phyloP scores from a whole-genome alignment of 129 eudicot genomes.

The Sambucus nigra region DNA sequence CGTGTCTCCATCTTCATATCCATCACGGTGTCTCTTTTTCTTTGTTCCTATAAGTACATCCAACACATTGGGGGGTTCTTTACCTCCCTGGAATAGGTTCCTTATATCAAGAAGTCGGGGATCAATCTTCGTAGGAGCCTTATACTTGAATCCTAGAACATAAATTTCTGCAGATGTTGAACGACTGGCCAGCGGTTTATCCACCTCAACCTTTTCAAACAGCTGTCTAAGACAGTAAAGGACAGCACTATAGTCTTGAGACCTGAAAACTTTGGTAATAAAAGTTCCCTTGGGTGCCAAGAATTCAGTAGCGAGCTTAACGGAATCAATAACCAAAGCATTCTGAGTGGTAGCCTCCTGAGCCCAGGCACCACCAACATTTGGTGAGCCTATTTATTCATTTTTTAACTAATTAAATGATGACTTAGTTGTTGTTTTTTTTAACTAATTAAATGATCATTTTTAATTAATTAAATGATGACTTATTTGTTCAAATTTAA shows the following conservation, averaged over 20 bases:
- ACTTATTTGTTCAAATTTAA: too few relatives aligned
- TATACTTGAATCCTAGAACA: conserved; percentile 58
- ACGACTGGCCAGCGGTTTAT: conserved; percentile 92
- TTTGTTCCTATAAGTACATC: conserved; percentile 63
- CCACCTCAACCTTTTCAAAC: conserved; percentile 90
- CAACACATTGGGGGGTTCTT: conserved; percentile 63
- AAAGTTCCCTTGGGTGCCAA: too few relatives aligned
- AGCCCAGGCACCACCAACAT: too few relatives aligned
- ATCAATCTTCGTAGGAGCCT: conserved; percentile 96
- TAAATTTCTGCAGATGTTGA: conserved; percentile 82
- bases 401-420: too few relatives aligned
- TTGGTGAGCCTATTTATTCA: too few relatives aligned
- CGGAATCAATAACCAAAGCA: too few relatives aligned
- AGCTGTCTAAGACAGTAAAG: conserved; percentile 92
- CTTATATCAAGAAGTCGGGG: conserved; percentile 90
- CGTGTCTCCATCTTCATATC: conserved; percentile 87
- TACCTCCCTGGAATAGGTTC: conserved; percentile 76
- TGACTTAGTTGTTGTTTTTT: too few relatives aligned
- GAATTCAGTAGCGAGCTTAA: too few relatives aligned
- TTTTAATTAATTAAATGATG: too few relatives aligned
- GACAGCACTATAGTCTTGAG: conserved; percentile 85
- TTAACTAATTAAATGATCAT: too few relatives aligned
- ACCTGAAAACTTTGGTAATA: conserved; percentile 98
- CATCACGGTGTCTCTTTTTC: conserved; percentile 90
- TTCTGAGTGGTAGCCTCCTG: too few relatives aligned